These are phyloP conservation scores for Ceratobasidium sp. DNA, from an alignment of 1,284 basidiomycete genomes.

Conservation along the genomic window DNA sequence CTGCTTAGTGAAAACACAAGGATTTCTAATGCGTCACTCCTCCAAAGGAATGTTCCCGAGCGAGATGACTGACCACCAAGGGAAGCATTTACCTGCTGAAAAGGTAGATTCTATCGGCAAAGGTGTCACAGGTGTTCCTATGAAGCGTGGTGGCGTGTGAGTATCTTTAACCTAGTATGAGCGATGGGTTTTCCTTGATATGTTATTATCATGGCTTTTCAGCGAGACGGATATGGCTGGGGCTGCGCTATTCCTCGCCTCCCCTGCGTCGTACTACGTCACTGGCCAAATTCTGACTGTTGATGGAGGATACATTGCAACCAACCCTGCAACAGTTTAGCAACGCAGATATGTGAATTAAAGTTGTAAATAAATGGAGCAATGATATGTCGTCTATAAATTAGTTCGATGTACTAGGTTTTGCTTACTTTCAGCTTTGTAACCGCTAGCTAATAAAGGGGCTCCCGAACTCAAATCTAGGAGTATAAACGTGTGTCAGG, in stretches of 20 bases:
- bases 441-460: no score
- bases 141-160: constrained; percentile 23
- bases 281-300: constrained; percentile 81
- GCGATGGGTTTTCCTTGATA: constrained; percentile 53
- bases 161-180: constrained; percentile 68
- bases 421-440: no score
- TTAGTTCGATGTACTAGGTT: no score
- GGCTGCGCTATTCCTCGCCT: constrained; percentile 78
- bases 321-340: constrained; percentile 68
- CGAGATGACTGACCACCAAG: constrained; percentile 74
- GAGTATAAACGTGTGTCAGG: no score
- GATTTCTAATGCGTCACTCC: no score
- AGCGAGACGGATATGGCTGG: constrained; percentile 81
- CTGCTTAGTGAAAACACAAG: no score
- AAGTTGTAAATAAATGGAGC: no score
- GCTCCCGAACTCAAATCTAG: no score
- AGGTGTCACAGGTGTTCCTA: constrained; percentile 24
- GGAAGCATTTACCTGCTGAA: no score
- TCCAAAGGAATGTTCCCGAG: constrained; percentile 62
- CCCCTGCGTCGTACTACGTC: constrained; percentile 76
- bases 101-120: constrained; percentile 58
- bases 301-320: constrained; percentile 79
- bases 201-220: neutral
- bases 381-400: no score
- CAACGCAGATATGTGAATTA: no score